Percentiles rank a stretch among this genome's conserved stretches.
phyloP scores from a whole-genome alignment of 345 rosid species.

The thale cress (Arabidopsis thaliana) region DNA sequence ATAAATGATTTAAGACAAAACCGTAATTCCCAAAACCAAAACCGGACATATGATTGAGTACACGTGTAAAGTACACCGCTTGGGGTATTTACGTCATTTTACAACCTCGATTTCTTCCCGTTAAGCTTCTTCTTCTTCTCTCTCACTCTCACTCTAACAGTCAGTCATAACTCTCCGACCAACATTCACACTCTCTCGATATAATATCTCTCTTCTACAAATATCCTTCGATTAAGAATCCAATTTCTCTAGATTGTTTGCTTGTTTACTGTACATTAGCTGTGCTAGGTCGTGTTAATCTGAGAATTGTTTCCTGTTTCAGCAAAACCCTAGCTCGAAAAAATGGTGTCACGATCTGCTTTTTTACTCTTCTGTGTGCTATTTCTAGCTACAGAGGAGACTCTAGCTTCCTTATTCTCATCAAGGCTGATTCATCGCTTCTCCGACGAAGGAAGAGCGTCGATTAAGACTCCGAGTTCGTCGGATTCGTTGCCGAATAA shows the following conservation, averaged over 20 bases:
- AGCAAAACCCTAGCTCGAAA: constrained; percentile 34
- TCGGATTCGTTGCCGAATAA: constrained; percentile 56
- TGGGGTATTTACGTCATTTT: constrained; percentile 32
- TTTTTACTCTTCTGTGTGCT: constrained; percentile 32
- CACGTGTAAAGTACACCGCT: constrained; percentile 36
- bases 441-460: constrained; percentile 67
- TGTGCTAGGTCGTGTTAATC: constrained; percentile 39
- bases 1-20: background rate
- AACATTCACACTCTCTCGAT: constrained; percentile 24
- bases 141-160: constrained; percentile 10
- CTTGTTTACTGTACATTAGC: background rate
- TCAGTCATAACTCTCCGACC: constrained; percentile 40
- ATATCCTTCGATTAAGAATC: background rate
- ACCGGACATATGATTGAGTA: constrained; percentile 31
- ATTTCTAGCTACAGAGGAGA: constrained; percentile 18
- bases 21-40: background rate
- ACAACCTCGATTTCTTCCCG: constrained; percentile 37
- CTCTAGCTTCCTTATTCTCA: constrained; percentile 48
- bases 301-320: constrained; percentile 2
- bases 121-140: constrained; percentile 28
- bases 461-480: constrained; percentile 39
- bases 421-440: constrained; percentile 78
- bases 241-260: background rate
- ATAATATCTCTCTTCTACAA: constrained; percentile 3
- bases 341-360: constrained; percentile 47